Conservation (phyloP, 2,329 filamentous ascomycete genomes). For the Dothideomycetes sp. region DNA sequence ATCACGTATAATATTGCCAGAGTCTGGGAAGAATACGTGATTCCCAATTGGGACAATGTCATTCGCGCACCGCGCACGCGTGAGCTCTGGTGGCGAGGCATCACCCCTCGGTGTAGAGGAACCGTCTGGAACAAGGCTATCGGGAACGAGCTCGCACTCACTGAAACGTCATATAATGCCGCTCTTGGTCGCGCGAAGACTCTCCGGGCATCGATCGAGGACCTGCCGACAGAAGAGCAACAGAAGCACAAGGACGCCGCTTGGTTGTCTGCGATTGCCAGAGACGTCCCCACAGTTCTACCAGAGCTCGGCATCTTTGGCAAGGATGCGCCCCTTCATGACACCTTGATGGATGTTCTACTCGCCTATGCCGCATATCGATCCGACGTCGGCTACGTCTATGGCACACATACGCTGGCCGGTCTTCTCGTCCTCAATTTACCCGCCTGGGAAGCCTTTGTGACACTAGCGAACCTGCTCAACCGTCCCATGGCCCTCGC, state of each 20-base stretch:
- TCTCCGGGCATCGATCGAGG: slow-evolving; percentile 45
- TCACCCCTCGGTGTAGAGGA: slow-evolving; percentile 59
- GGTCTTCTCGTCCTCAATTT: slow-evolving; percentile 65
- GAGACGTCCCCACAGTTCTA: slow-evolving; percentile 58
- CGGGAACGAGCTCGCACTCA: slow-evolving; percentile 61
- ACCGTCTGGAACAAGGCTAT: slow-evolving; percentile 60
- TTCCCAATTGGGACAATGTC: slow-evolving; percentile 66
- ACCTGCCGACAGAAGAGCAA: slow-evolving; percentile 31
- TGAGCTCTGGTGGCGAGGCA: slow-evolving; percentile 73
- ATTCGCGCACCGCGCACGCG: slow-evolving; percentile 57
- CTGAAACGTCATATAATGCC: slow-evolving; percentile 55
- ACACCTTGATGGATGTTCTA: slow-evolving; percentile 58
- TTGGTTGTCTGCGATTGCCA: slow-evolving; percentile 54
- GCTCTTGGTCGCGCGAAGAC: slow-evolving; percentile 58
- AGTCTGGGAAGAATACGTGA: slow-evolving; percentile 66
- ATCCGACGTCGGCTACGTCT: slow-evolving; percentile 67
- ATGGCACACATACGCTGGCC: slow-evolving; percentile 63
- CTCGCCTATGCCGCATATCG: slow-evolving; percentile 74
- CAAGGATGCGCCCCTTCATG: slow-evolving; percentile 56
- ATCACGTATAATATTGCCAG: slow-evolving; percentile 38
- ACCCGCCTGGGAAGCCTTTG: slow-evolving; percentile 53
- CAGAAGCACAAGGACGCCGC: slow-evolving; percentile 41
- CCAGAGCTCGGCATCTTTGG: slow-evolving; percentile 61
- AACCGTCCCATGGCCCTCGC: slow-evolving; percentile 65
- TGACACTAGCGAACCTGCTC: slow-evolving; percentile 63